Percentiles rank a stretch among this genome's conserved stretches.
These are phyloP conservation scores for Linnemannia hyalina DNA, from an alignment of 192 early-diverging fungal genomes.

Conservation along the genomic window DNA sequence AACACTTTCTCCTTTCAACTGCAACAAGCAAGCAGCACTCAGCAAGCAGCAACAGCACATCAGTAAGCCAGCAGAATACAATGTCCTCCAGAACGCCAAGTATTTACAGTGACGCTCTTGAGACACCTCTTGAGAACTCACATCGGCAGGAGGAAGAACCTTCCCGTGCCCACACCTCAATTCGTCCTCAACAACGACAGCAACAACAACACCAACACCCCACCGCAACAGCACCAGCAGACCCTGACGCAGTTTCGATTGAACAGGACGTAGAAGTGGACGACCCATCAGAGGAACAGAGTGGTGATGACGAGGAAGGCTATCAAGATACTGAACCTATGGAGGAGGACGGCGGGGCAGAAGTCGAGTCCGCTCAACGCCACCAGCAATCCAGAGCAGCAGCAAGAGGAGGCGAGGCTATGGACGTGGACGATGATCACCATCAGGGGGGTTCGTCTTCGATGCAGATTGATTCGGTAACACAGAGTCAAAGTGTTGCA, in stretches of 20 bases:
- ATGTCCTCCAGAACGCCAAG: conserved; percentile 38
- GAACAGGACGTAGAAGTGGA: conserved; percentile 4
- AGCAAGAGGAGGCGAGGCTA: not conserved
- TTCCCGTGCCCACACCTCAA: not conserved
- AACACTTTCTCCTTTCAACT: not conserved
- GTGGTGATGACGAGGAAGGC: not conserved
- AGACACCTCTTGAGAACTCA: conserved; percentile 18
- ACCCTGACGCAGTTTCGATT: not conserved
- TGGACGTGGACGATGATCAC: conserved; percentile 19
- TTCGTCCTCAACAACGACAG: not conserved
- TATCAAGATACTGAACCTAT: conserved; percentile 3
- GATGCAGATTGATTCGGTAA: conserved; percentile 5
- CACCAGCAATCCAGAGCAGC: not conserved
- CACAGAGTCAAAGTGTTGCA: not conserved
- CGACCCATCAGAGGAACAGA: not conserved
- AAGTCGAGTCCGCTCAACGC: not conserved
- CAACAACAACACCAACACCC: not conserved
- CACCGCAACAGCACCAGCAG: not conserved
- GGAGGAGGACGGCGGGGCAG: not conserved
- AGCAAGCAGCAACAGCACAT: not conserved
- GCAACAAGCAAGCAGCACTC: not conserved
- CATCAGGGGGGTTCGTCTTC: not conserved
- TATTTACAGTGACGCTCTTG: conserved; percentile 45
- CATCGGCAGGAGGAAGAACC: not conserved
- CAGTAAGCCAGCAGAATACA: not conserved